A percentile compares a stretch with the other conserved stretches of the same genome.
phyloP scores from a whole-genome alignment of 2,329 filamentous ascomycete species.

The Metarhizium brunneum region DNA sequence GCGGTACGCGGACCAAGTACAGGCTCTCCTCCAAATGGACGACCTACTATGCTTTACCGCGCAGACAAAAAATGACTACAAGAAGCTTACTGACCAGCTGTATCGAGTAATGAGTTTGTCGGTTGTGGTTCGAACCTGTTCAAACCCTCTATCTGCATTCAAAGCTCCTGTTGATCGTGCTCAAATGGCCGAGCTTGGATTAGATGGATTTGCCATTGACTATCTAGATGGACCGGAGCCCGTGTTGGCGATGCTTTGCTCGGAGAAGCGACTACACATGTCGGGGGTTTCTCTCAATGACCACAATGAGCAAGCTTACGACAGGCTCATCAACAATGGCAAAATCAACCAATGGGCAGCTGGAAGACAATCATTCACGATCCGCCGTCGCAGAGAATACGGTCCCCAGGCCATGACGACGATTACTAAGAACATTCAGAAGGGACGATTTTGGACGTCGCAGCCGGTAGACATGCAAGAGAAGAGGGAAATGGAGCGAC shows the following conservation, averaged over 20 bases:
- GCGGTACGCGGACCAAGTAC: conserved; percentile 49
- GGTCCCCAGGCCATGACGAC: conserved; percentile 65
- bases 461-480: conserved; percentile 61
- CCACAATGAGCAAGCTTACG: conserved; percentile 57
- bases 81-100: conserved; percentile 58
- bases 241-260: conserved; percentile 82
- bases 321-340: conserved; percentile 48
- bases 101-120: conserved; percentile 55
- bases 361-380: conserved; percentile 51
- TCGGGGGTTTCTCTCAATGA: conserved; percentile 57
- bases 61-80: conserved; percentile 68
- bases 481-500: conserved; percentile 51
- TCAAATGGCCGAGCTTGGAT: conserved; percentile 49
- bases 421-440: conserved; percentile 48
- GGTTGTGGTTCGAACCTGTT: conserved; percentile 61
- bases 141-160: conserved; percentile 44
- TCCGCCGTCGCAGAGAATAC: conserved; percentile 71
- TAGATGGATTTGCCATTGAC: conserved; percentile 75
- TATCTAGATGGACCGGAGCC: conserved; percentile 71
- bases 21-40: conserved; percentile 38
- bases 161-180: conserved; percentile 42
- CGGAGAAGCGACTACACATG: conserved; percentile 57
- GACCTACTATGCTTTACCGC: conserved; percentile 64
- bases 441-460: conserved; percentile 65
- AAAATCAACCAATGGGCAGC: conserved; percentile 63